A percentile compares a stretch with the other conserved stretches of the same genome.
Conservation (phyloP, 2,329 filamentous ascomycete species). For the Fusarium tuaranense region DNA sequence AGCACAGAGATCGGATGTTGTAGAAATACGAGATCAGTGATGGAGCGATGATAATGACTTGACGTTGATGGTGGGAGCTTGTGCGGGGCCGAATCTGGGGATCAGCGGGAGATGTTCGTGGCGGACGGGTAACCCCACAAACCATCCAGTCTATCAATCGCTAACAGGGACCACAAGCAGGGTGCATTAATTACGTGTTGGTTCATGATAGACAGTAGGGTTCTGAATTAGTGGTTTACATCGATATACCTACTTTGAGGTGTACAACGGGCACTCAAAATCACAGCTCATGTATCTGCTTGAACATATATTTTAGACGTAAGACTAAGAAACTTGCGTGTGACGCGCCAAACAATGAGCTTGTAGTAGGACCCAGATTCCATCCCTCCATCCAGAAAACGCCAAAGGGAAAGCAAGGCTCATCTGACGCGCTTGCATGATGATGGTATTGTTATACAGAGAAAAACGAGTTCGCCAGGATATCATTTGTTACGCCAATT, state of each 20-base stretch:
- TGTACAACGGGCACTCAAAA: background rate
- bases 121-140: conserved; percentile 35
- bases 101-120: conserved; percentile 22
- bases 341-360: conserved; percentile 37
- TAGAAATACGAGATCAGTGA: background rate
- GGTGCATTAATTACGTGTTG: background rate
- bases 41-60: conserved; percentile 32
- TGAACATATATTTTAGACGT: conserved; percentile 32
- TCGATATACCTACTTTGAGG: too few species aligned
- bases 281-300: background rate
- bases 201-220: too few species aligned
- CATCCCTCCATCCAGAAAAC: conserved; percentile 31
- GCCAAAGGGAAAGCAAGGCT: conserved; percentile 29
- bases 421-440: conserved; percentile 31
- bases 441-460: conserved; percentile 36
- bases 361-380: conserved; percentile 36
- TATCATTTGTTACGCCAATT: conserved; percentile 33
- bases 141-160: conserved; percentile 5
- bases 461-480: conserved; percentile 1
- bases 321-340: conserved; percentile 37
- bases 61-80: conserved; percentile 30
- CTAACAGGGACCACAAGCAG: background rate
- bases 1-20: background rate
- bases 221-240: too few species aligned
- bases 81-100: conserved; percentile 42